Evolutionary conservation across 495 filamentous ascomycete species (phyloP).

Genomic region (Chlorociboria aeruginascens): DNA sequence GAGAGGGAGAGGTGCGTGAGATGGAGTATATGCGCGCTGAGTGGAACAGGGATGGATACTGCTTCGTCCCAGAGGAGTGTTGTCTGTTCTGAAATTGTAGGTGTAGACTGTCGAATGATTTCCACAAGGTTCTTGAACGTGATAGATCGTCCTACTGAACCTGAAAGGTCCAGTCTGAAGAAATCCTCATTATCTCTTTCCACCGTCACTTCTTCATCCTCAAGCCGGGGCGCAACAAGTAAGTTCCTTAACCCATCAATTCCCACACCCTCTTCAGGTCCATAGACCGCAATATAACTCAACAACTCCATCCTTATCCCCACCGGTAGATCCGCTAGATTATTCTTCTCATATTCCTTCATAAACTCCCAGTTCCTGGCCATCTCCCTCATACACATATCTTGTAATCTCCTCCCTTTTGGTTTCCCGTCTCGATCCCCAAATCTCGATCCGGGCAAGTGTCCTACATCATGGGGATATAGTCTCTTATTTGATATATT

Average conservation of each 20-base stretch:
- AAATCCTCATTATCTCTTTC: constrained; percentile 35
- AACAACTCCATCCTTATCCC: constrained; percentile 50
- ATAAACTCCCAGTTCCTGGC: constrained; percentile 61
- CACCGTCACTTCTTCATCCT: constrained; percentile 2
- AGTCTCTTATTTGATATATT: constrained; percentile 13
- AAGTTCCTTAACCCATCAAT: constrained; percentile 25
- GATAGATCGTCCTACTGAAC: constrained; percentile 46
- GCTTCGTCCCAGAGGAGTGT: constrained; percentile 30
- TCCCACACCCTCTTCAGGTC: constrained; percentile 31
- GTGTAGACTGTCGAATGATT: constrained; percentile 28
- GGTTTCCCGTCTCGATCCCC: constrained; percentile 18
- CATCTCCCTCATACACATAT: constrained; percentile 45
- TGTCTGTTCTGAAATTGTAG: constrained; percentile 8
- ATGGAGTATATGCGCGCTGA: constrained; percentile 27
- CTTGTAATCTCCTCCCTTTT: constrained; percentile 31
- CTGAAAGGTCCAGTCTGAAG: constrained; percentile 49
- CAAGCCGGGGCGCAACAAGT: background rate
- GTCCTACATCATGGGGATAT: constrained; percentile 19
- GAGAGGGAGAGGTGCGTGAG: constrained; percentile 46
- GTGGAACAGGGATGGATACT: constrained; percentile 13
- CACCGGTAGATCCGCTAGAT: constrained; percentile 50
- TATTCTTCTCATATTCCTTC: constrained; percentile 50
- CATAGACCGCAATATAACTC: constrained; percentile 47
- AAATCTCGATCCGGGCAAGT: constrained; percentile 28
- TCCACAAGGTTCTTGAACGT: constrained; percentile 47